Evolutionary conservation across 192 early-diverging fungal species (phyloP).

Genomic region (Haplosporangium gracile): DNA sequence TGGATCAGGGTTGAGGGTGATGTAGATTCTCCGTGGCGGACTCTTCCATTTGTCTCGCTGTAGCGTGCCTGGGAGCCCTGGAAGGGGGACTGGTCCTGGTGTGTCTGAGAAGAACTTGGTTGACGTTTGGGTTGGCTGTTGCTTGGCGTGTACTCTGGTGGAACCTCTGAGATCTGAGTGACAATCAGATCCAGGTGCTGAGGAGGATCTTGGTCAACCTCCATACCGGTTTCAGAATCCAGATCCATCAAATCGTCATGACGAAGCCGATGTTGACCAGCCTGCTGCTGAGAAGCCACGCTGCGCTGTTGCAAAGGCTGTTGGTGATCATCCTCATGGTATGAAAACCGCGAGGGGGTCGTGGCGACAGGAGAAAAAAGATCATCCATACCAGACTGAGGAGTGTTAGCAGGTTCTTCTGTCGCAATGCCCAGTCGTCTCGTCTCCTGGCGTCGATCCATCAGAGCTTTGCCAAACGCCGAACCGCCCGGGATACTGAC

Average conservation of each 20-base stretch:
- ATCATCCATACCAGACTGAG: neutral
- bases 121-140: neutral
- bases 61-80: constrained; percentile 1
- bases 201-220: constrained; percentile 19
- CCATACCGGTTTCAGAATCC: constrained; percentile 32
- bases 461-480: constrained; percentile 18
- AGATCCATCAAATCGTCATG: constrained; percentile 12
- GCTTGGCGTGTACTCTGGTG: neutral
- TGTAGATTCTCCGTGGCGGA: neutral
- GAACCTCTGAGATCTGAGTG: constrained; percentile 8
- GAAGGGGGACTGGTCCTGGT: neutral
- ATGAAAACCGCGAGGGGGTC: neutral
- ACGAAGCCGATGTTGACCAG: neutral
- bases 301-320: neutral
- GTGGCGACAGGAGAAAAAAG: neutral
- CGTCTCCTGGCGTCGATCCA: constrained; percentile 4
- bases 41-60: constrained; percentile 3
- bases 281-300: neutral
- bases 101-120: neutral
- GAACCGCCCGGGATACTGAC: constrained; percentile 19
- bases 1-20: constrained; percentile 20
- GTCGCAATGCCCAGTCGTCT: neutral
- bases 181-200: constrained; percentile 40
- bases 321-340: neutral
- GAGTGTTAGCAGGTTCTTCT: neutral